Evolutionary conservation across 768 basidiomycete genomes (phyloP), one percentile per base, ranked within the genome.

Genomic region (Leccinum rimulosum): DNA sequence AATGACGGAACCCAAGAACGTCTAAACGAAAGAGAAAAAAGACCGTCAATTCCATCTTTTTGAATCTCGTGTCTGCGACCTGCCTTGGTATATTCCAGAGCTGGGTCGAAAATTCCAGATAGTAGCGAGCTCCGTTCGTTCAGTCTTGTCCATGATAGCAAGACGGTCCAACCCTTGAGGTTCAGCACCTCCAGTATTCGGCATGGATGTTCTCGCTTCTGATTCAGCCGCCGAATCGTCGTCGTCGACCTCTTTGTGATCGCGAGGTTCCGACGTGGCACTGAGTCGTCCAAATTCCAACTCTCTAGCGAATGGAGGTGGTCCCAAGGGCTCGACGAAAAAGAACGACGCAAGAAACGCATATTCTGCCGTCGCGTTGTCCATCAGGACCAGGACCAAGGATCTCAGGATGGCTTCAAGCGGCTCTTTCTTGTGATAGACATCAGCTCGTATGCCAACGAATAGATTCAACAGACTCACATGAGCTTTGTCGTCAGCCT

Each of bases 31-130:
- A 1, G 36, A 33, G 12, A 53, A 1, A 35, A 33, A 48, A 5
- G 10, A 17, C 33, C 10, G 35, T 60, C 48, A 61, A n/a, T 11
- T 52, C 50, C 25, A 17, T 25, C 25, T 25, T 25, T 25, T 25
- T 25, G 25, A 25, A 25, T 25, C 25, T 25, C 25, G 25, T 25
- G 25, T 25, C 25, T 25, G 25, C 17, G 31, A 72, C 78, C 38
- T 69, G 85, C 93, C 76, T 91, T 84, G 63, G 84, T 85, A 69
- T 96, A 97, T 56, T 92, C 89, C 59, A 96, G 75, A 5, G 91
- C 89, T 1, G 97, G 93, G 63, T 96, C 95, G 74, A 97, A 85
- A 43, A 97, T 84, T 96, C 95, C 95, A 99, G 11, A 92, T 77
- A 2, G 76, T 76, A 65, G 86, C 84, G 31, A 88, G 73, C 11